Base-by-base conservation (phyloP, 495 filamentous ascomycete genomes). In the Daldinia vernicosa region DNA sequence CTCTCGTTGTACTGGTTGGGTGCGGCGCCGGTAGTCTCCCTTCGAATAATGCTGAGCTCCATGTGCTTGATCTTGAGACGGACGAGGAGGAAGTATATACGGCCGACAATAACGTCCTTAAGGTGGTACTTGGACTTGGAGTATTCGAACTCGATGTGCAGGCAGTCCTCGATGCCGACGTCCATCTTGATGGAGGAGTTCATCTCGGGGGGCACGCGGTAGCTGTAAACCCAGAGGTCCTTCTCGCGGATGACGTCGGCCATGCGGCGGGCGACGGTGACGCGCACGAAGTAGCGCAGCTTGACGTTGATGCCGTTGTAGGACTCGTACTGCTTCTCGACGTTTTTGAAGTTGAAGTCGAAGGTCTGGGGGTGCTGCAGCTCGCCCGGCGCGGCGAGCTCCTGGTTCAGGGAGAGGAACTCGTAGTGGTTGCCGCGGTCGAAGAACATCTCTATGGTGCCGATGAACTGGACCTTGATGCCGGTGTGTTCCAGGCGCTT, bases 1-100 rank as follows among this genome's bases (percentile, higher is more conserved):
- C 93, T 97, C 84, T 99, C 95, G 79, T 99, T 98, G 79, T 99
- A 99, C 79, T 99, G 96, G 81, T 99, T 99, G n/a, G 95, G 95
- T n/a, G 95, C 92, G 3, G 92, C 93, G 17, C 95, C 95, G 6
- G 95, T 98, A 5, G 95, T 98, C 82, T 99, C 95, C 69, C 95
- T 86, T 72, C 95, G 89, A 77, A 99, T 99, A 73, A 99, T 99
- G 66, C 92, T 95, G 54, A 99, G 82, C 84, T 99, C 95, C 95
- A 99, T 99, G 80, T 99, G 96, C 83, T 98, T 97, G 80, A 99
- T 99, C 89, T 99, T 99, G 78, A 99, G 86, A 77, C 95, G 89
- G 68, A 99, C 95, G 27, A 99, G 86, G 71, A 99, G 83, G 84
- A 99, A 99, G 84, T 98, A 99, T 85, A 99, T 99, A 68, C 95